A percentile compares a stretch with the other conserved stretches of the same genome.
phyloP scores from a whole-genome alignment of 345 rosid genomes.

The Cardamine occulta region DNA sequence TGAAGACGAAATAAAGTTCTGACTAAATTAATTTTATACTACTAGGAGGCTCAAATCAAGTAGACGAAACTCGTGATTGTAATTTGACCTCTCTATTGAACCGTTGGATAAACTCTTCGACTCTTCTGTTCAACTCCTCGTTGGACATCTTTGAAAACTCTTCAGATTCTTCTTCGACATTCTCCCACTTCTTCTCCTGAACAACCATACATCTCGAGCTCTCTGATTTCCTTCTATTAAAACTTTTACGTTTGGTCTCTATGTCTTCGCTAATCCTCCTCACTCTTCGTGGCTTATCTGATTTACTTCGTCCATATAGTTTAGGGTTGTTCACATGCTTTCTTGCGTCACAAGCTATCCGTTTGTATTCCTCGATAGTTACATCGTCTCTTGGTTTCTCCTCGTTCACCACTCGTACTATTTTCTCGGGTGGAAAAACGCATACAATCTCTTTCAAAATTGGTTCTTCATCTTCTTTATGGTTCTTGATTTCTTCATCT shows the following conservation, averaged over 20 bases:
- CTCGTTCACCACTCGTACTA: constrained; percentile 27
- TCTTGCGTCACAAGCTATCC: constrained; percentile 20
- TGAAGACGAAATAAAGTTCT: neutral
- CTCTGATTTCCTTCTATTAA: constrained; percentile 36
- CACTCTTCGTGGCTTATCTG: constrained; percentile 40
- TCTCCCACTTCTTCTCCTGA: constrained; percentile 42
- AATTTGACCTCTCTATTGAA: constrained; percentile 64
- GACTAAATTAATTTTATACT: neutral
- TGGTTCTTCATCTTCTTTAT: constrained; percentile 1
- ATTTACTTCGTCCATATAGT: constrained; percentile 46
- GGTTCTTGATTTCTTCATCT: constrained; percentile 6
- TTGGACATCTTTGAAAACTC: constrained; percentile 70
- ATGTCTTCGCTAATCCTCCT: constrained; percentile 6
- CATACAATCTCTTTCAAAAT: neutral
- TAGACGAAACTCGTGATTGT: constrained; percentile 45
- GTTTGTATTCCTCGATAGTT: constrained; percentile 22
- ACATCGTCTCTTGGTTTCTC: constrained; percentile 24
- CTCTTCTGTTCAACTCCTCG: constrained; percentile 71
- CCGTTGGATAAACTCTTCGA: constrained; percentile 72
- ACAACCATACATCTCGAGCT: constrained; percentile 41
- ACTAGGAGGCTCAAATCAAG: constrained; percentile 15
- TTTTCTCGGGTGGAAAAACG: constrained; percentile 31
- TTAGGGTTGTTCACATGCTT: constrained; percentile 17
- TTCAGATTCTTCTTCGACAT: constrained; percentile 47
- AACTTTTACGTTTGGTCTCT: constrained; percentile 31